phyloP scores from a whole-genome alignment of 768 basidiomycete species.

The Pulveroboletus sp. region DNA sequence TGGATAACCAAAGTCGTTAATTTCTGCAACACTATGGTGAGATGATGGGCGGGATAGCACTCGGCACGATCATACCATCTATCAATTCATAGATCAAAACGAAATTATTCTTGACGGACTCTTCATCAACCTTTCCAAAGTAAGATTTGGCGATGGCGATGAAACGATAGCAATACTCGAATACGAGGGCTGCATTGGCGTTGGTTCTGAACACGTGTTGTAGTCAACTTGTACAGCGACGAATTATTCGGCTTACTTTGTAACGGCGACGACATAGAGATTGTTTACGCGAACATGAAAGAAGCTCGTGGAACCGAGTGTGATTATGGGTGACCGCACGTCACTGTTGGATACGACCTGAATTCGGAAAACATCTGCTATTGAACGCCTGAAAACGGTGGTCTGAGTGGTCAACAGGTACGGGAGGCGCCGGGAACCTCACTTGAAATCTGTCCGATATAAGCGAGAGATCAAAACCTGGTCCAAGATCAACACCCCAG shows the following conservation, averaged over 20 bases:
- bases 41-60: background rate
- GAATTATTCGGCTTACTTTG: constrained; percentile 61
- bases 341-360: constrained; percentile 98
- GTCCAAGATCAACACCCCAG: constrained; percentile 3
- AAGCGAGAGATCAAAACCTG: constrained; percentile 94
- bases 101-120: constrained; percentile 98
- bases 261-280: constrained; percentile 91
- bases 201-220: constrained; percentile 62
- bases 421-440: constrained; percentile 26
- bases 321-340: constrained; percentile 95
- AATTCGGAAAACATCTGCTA: constrained; percentile 97
- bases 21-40: constrained; percentile 52
- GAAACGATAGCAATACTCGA: constrained; percentile 97
- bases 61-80: constrained; percentile 59
- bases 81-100: constrained; percentile 97
- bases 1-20: constrained; percentile 98
- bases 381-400: constrained; percentile 66
- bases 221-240: background rate
- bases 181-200: constrained; percentile 95
- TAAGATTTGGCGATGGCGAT: constrained; percentile 92
- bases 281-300: constrained; percentile 97
- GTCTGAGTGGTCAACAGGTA: background rate
- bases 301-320: constrained; percentile 96
- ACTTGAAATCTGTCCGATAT: constrained; percentile 98
- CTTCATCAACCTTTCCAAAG: constrained; percentile 98